Conservation (phyloP, 1,139 yeast species). For the Blastobotrys aristatus region DNA sequence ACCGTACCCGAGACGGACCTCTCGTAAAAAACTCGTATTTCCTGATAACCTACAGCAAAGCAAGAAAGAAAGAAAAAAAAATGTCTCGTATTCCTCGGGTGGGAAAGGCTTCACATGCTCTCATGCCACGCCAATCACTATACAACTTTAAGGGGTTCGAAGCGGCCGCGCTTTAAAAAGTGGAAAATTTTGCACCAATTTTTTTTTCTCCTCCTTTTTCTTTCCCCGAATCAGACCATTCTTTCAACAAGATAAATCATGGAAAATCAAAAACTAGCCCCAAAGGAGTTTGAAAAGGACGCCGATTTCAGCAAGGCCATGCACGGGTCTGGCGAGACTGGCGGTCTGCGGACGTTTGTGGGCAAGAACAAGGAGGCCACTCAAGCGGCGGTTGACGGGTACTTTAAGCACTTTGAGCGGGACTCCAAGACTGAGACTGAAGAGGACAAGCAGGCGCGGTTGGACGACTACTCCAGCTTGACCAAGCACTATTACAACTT, state of each 20-base stretch:
- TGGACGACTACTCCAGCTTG: slow-evolving; percentile 60
- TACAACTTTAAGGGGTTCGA: background rate
- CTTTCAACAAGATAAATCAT: background rate
- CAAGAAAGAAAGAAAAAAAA: slow-evolving; percentile 1
- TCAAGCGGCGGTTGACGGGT: slow-evolving; percentile 78
- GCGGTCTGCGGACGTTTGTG: slow-evolving; percentile 73
- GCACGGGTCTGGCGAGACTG: slow-evolving; percentile 67
- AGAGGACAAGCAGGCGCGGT: slow-evolving; percentile 8
- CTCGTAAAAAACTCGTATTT: too few species aligned
- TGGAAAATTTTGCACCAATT: background rate
- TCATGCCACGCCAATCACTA: too few species aligned
- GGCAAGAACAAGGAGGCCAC: slow-evolving; percentile 76
- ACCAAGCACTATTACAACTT: slow-evolving; percentile 96
- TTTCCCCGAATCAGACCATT: background rate
- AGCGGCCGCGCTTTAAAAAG: too few species aligned
- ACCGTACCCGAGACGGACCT: slow-evolving; percentile 1
- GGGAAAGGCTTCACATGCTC: too few species aligned
- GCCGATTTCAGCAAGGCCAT: slow-evolving; percentile 71
- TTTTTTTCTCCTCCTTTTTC: background rate
- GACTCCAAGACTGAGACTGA: slow-evolving; percentile 25
- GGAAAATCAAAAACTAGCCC: slow-evolving; percentile 31
- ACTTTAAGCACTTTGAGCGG: slow-evolving; percentile 92
- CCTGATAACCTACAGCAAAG: too few species aligned
- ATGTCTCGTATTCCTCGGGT: too few species aligned
- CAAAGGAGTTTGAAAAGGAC: slow-evolving; percentile 37